These are phyloP conservation scores for Pseudogymnoascus sp. DNA, from an alignment of 2,329 filamentous ascomycete species.

Conservation along the genomic window DNA sequence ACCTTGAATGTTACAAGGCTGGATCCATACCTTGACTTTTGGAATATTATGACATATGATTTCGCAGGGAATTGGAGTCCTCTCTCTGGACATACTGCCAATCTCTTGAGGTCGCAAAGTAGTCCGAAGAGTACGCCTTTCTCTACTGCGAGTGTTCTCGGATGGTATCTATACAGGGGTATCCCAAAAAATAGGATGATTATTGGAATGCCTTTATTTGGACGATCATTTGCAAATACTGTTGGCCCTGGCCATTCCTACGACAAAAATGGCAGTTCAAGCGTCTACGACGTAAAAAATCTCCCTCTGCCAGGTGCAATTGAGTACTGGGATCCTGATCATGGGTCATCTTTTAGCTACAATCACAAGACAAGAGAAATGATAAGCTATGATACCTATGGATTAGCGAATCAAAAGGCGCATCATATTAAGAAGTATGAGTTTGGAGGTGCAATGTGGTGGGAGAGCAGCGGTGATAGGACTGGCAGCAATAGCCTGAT, in stretches of 20 bases:
- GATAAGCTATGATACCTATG: constrained; percentile 59
- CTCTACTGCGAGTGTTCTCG: constrained; percentile 55
- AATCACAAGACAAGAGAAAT: constrained; percentile 49
- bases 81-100: constrained; percentile 51
- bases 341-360: constrained; percentile 62
- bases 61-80: constrained; percentile 39
- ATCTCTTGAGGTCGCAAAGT: constrained; percentile 55
- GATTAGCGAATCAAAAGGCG: constrained; percentile 7
- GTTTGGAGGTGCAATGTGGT: constrained; percentile 74
- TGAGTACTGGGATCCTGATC: constrained; percentile 46
- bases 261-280: constrained; percentile 54
- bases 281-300: constrained; percentile 70
- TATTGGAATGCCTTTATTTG: constrained; percentile 72
- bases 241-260: constrained; percentile 55
- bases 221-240: constrained; percentile 57
- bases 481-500: constrained; percentile 53
- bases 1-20: constrained; percentile 39
- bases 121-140: constrained; percentile 58
- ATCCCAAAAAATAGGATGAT: constrained; percentile 58
- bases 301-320: constrained; percentile 52
- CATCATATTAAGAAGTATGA: constrained; percentile 32
- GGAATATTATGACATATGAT: constrained; percentile 63
- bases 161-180: constrained; percentile 53
- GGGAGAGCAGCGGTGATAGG: constrained; percentile 66
- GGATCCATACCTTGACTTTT: constrained; percentile 40